Base-by-base conservation (phyloP, 1,139 yeast species). In the Diutina catenulata region DNA sequence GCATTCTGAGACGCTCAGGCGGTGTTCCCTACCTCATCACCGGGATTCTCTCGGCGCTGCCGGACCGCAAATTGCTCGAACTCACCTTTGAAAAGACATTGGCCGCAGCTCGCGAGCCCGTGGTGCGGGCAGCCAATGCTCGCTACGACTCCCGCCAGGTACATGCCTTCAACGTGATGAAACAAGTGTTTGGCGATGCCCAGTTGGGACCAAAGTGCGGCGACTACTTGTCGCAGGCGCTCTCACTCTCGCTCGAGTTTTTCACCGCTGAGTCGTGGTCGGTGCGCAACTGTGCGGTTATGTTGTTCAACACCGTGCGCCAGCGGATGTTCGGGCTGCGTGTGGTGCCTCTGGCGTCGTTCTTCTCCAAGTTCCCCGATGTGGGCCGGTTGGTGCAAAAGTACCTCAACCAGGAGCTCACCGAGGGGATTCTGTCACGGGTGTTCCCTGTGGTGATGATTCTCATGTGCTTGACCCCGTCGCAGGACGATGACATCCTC, bases 161-260 rank as follows among this genome's bases (percentile, higher is more conserved):
- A 19, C 35, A 31, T 13, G 35, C 35, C 6, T 31, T 31, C 13
- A 31, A 31, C 25, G 21, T 21, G 8, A 31, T 31, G 25, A 31
- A 31, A 21, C 35, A 31, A n/a, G n/a, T 31, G 14, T 31, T 31
- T 21, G n/a, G 24, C 11, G 35, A 31, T 6, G 16, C 35, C 16
- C 15, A 14, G 4, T 14, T 31, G 5, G 24, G 19, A 4, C 13
- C 13, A 3, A 3, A 21, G 8, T 24, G 15, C 9, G 8, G 20
- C 5, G 18, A 18, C 18, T 31, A 10, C 13, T 24, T 19, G n/a
- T 9, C 25, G 6, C n/a, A 10, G 11, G 35, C 35, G 5, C 35
- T 31, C 2, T 24, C n/a, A n/a, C 14, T 31, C 9, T 25, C 21
- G 35, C 25, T 31, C 4, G 11, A 31, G 9, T 19, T 8, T 21